Evolutionary conservation across 805 yeast genomes (phyloP), one percentile per base, ranked within the genome.

Genomic region (Hanseniaspora lachancei): DNA sequence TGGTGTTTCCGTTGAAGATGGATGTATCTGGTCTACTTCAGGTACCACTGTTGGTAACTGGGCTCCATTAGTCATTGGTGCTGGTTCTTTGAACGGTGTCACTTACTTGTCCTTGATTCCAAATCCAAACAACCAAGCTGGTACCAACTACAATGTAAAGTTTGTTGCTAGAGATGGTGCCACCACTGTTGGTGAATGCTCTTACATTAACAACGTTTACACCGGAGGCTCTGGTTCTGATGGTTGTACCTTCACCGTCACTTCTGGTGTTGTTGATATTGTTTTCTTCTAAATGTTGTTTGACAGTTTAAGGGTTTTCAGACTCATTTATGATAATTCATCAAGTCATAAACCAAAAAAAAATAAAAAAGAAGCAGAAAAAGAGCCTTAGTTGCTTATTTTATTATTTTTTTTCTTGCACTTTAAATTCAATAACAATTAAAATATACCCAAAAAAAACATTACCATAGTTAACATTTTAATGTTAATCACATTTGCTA

Each of bases 61-160:
- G 86, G 86, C 88, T 54, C 88, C 88, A 61, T 74, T 83, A 57
- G 84, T 80, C 60, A 72, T 84, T 57, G 95, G 95, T 69, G 84
- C 88, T 57, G 95, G 95, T 63, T 75, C 69, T 69, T 73, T 75
- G 48, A 71, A 70, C 58, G 85, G 84, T 58, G 71, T 74, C 62
- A 74, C 84, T 49, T 83, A 82, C 75, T 73, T 83, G 61, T 81
- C 87, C 1, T 72, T 83, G 70, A 83, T 83, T 71, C 88, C 88
- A 68, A 83, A 83, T 72, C 89, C 89, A 62, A 83, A 83, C 76
- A 83, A 82, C 75, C 56, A 59, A 27, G 64, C 68, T 39, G 65
- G 76, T 61, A 70, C 75, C 66, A 82, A 81, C 76, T 84, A 70
- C 76, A 81, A 77, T 64, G 80, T 84, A 61, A 80, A 80, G 74